Base-by-base conservation (phyloP, 768 basidiomycete species). In the Kondoa subrosea region DNA sequence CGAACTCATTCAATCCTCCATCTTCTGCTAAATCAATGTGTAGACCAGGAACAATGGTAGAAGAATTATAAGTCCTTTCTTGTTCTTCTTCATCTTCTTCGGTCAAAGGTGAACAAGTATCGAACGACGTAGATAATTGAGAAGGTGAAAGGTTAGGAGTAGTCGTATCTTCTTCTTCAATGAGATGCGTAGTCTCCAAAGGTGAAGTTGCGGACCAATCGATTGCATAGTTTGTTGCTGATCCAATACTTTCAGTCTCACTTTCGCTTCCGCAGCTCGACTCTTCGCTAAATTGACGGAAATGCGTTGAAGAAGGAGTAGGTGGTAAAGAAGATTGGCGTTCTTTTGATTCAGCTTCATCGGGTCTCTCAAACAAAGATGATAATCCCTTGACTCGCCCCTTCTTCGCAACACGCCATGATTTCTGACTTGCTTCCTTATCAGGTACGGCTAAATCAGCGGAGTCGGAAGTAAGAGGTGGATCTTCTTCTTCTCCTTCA, bases 401-500 rank as follows among this genome's bases (percentile, higher is more conserved):
- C 29, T 60, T 32, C 21, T 33, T 33, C 8, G 16, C 27, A n/a
- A 27, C n/a, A 27, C 8, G 14, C 61, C 61, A 27, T n/a, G 61
- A 63, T 32, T 63, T 32, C 34, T 63, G 26, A 2, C 12, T 17
- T 3, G 21, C 61, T 63, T 63, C 61, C 29, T 31, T 12, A 17
- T 63, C 30, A 3, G 16, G 61, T 16, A 27, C 61, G 33, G 61
- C 29, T 4, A 32, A 12, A 17, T 31, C 29, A 14, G 15, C 14
- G 34, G 3, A 27, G 29, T 27, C 61, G 33, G 29, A 3, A 12
- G 3, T 16, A 8, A 63, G 17, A 12, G 61, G 27, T 15, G 61
- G 27, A 17, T 29, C 61, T 63, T 63, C 61, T 14, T 31, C 27
- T 27, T 63, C 61, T 27, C 29, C 61, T 59, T 59, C 58, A n/a